Evolutionary conservation across 106 monocot genomes (phyloP), one percentile per base, ranked within the genome.

Genomic region (Phalaenopsis equestris): DNA sequence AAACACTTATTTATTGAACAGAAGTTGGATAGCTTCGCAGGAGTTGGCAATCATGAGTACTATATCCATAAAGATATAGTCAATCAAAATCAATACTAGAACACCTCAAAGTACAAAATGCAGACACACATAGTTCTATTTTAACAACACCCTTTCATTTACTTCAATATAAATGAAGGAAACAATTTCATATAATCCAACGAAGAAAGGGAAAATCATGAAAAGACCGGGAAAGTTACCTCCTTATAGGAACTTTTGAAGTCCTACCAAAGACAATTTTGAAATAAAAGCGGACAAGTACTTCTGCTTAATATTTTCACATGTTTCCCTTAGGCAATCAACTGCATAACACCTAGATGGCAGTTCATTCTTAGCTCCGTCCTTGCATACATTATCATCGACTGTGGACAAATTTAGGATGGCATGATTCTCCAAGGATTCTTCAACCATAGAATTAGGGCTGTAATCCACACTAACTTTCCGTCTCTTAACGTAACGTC

Each of bases 231-330:
- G 8, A 78, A 41, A 56, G 19, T 8, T 82, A 98, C 98, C 94
- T 94, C 92, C 38, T n/a, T 86, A 47, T 86, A 79, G 42, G 84
- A 79, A 83, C 68, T 82, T 80, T 56, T 83, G 67, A 92, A 94
- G 49, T 98, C 98, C 73, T 92, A 88, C 87, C 48, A 81, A 41
- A 17, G 86, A 87, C 76, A 98, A 80, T 87, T 88, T 94, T 49
- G 87, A 79, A 82, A 84, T 67, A 77, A 94, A 98, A 10, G 83
- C 55, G 76, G 91, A 93, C 65, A 98, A 79, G 56, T 88, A 93
- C 76, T 98, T 92, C 41, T 88, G 81, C 81, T 83, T 92, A 72
- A 98, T 92, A 46, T 79, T 79, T 72, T 93, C 89, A 88, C 94
- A 94, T 67, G 83, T 84, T 55, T 80, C 83, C 81, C 81, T 91